phyloP scores from a whole-genome alignment of 2,329 filamentous ascomycete genomes.

The Dactylellina drechsleri region DNA sequence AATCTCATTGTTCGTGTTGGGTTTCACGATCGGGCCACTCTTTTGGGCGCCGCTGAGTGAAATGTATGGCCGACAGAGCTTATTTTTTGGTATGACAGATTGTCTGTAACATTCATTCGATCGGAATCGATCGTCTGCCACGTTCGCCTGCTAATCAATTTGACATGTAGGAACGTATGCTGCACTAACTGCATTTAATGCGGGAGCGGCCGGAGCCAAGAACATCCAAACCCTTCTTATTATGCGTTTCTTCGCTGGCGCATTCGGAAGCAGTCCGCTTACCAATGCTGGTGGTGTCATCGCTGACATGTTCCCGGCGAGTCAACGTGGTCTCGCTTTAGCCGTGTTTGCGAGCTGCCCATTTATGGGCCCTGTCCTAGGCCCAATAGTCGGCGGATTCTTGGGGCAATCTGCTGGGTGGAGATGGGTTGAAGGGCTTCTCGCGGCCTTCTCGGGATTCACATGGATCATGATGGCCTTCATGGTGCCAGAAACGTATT shows the following conservation, averaged over 20 bases:
- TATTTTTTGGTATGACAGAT: constrained; percentile 65
- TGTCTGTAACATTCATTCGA: neutral
- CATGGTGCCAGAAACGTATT: constrained; percentile 71
- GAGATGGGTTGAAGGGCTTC: constrained; percentile 75
- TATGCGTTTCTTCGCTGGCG: constrained; percentile 74
- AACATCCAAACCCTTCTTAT: constrained; percentile 72
- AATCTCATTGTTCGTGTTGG: constrained; percentile 64
- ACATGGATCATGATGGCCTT: constrained; percentile 69
- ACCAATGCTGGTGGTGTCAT: constrained; percentile 73
- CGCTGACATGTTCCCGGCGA: constrained; percentile 70
- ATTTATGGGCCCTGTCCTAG: constrained; percentile 73
- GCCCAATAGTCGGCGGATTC: constrained; percentile 77
- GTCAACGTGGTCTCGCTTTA: constrained; percentile 69
- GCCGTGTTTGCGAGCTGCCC: constrained; percentile 74
- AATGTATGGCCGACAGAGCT: constrained; percentile 70
- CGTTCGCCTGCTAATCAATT: constrained; percentile 8
- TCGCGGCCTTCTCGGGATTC: constrained; percentile 71
- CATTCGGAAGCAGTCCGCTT: constrained; percentile 71
- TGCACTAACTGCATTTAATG: constrained; percentile 71
- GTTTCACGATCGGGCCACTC: constrained; percentile 65
- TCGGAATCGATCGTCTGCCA: neutral
- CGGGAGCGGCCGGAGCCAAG: constrained; percentile 68
- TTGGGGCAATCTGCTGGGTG: constrained; percentile 72
- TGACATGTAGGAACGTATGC: constrained; percentile 65
- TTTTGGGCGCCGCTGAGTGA: constrained; percentile 66